Evolutionary conservation across 805 yeast genomes (phyloP).

Genomic region (Blastobotrys attinorum): DNA sequence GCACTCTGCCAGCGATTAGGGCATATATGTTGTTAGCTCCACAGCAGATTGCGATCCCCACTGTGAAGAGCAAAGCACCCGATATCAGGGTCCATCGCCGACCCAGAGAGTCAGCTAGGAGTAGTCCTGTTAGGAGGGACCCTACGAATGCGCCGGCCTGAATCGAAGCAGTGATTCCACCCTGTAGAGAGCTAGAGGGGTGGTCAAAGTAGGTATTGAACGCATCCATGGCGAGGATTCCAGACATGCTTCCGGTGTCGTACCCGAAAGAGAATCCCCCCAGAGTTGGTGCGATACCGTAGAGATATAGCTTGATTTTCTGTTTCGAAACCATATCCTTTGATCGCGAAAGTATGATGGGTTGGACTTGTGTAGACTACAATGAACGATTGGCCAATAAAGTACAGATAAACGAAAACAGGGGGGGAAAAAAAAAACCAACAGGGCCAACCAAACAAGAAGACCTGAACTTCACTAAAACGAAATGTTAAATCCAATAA

Average conservation of each 20-base stretch:
- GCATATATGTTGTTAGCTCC: conserved; percentile 44
- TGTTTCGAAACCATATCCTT: conserved; percentile 2
- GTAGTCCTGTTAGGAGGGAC: conserved; percentile 39
- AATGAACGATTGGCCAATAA: too few species aligned
- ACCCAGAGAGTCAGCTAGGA: conserved; percentile 53
- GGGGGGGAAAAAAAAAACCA: too few species aligned
- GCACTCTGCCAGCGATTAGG: conserved; percentile 62
- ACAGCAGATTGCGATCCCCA: conserved; percentile 60
- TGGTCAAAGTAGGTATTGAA: conserved; percentile 39
- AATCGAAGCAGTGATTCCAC: conserved; percentile 58
- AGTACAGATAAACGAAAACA: too few species aligned
- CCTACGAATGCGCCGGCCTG: conserved; percentile 51
- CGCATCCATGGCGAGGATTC: conserved; percentile 53
- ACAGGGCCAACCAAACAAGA: too few species aligned
- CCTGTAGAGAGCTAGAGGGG: conserved; percentile 45
- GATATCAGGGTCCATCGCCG: conserved; percentile 52
- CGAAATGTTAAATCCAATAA: too few species aligned
- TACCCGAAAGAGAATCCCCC: conserved; percentile 39
- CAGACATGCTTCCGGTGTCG: conserved; percentile 61
- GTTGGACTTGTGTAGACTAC: too few species aligned
- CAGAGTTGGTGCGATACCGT: conserved; percentile 14
- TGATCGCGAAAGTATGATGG: background rate
- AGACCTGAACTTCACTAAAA: too few species aligned
- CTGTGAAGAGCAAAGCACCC: conserved; percentile 48
- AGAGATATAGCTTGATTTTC: conserved; percentile 9